These are phyloP conservation scores for Catunica adiposa DNA, from an alignment of 2,329 filamentous ascomycete species.

Conservation along the genomic window DNA sequence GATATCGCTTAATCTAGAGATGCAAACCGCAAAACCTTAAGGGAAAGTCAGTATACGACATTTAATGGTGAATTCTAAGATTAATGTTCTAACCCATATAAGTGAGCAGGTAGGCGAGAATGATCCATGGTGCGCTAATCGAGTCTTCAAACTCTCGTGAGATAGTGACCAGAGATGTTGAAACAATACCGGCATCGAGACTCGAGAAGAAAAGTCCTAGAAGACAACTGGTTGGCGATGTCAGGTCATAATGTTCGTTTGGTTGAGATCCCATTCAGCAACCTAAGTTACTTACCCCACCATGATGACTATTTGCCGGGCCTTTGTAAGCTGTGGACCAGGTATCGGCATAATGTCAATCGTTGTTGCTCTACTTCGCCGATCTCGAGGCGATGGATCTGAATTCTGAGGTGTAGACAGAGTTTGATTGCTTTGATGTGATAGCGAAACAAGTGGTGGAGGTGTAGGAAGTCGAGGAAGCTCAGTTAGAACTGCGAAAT, in stretches of 20 bases:
- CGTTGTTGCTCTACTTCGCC: conserved; percentile 8
- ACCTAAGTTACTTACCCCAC: conserved; percentile 11
- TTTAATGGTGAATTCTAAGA: too few species aligned
- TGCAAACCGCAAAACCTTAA: conserved; percentile 41
- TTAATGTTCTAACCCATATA: conserved; percentile 32
- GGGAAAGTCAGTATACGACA: too few species aligned
- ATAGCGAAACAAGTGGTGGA: neutral
- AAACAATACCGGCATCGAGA: conserved; percentile 41
- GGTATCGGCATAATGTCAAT: conserved; percentile 10
- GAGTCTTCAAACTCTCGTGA: conserved; percentile 35
- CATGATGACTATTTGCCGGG: conserved; percentile 14
- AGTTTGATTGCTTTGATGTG: neutral
- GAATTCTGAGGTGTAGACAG: neutral
- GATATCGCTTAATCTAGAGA: conserved; percentile 43
- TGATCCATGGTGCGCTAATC: conserved; percentile 36
- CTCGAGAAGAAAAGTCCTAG: conserved; percentile 39
- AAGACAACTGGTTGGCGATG: conserved; percentile 18
- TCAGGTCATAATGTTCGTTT: conserved; percentile 15
- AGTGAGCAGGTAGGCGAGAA: conserved; percentile 38
- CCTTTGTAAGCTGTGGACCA: conserved; percentile 10
- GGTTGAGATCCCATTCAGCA: too few species aligned
- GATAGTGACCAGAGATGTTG: conserved; percentile 40
- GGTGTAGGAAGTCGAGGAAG: conserved; percentile 10
- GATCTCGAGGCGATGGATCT: conserved; percentile 6
- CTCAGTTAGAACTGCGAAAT: conserved; percentile 17